A percentile compares a stretch with the other conserved stretches of the same genome.
phyloP scores from a whole-genome alignment of 2,329 filamentous ascomycete genomes.

The Penicillium freii region DNA sequence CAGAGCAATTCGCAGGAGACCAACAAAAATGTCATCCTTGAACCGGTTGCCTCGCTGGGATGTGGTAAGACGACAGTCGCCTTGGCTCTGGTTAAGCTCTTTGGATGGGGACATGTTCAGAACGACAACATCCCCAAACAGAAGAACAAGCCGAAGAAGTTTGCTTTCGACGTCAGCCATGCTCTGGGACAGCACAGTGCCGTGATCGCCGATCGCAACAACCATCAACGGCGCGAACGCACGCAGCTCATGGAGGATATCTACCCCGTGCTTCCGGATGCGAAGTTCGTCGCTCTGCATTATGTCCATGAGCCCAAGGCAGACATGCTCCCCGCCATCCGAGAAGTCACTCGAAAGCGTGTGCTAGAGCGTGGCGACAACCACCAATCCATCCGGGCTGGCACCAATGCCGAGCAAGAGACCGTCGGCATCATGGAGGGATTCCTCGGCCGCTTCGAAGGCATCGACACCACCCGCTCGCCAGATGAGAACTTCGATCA shows the following conservation, averaged over 20 bases:
- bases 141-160: slow-evolving; percentile 69
- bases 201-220: slow-evolving; percentile 91
- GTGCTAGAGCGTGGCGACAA: slow-evolving; percentile 88
- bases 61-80: slow-evolving; percentile 96
- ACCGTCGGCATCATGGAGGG: slow-evolving; percentile 92
- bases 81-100: slow-evolving; percentile 75
- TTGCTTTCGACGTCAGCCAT: slow-evolving; percentile 68
- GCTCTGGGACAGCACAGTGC: slow-evolving; percentile 64
- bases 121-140: slow-evolving; percentile 92
- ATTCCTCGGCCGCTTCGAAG: slow-evolving; percentile 83
- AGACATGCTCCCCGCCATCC: slow-evolving; percentile 66
- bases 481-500: slow-evolving; percentile 82
- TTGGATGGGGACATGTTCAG: slow-evolving; percentile 89
- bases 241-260: slow-evolving; percentile 84
- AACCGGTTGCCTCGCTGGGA: slow-evolving; percentile 87
- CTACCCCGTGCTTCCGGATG: slow-evolving; percentile 57
- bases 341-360: slow-evolving; percentile 70
- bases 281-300: slow-evolving; percentile 78
- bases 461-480: slow-evolving; percentile 61
- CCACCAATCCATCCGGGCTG: slow-evolving; percentile 93
- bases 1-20: slow-evolving; percentile 54
- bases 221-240: slow-evolving; percentile 83
- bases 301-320: slow-evolving; percentile 72
- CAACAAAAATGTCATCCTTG: slow-evolving; percentile 70
- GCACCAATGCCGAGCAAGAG: slow-evolving; percentile 67